Conservation (phyloP, 2,329 filamentous ascomycete genomes). For the Diplodia seriata region DNA sequence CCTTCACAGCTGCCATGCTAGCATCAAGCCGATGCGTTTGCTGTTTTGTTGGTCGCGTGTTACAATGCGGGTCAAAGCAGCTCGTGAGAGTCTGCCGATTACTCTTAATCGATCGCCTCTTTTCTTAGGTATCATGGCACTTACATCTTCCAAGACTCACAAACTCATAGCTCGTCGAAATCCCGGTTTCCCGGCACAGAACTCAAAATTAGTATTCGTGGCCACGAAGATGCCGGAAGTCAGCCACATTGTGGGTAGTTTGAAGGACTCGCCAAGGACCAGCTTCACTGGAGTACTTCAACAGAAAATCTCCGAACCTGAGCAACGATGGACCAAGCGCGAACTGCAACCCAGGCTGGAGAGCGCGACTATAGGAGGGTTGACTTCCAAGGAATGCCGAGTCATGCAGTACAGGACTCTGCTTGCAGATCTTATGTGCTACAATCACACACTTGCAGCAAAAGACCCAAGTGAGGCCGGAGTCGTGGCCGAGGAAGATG, state of each 20-base stretch:
- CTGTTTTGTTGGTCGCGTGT: too few species aligned
- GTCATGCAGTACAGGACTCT: constrained; percentile 4
- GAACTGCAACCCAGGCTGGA: constrained; percentile 5
- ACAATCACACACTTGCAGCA: background rate
- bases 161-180: background rate
- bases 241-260: background rate
- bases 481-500: background rate
- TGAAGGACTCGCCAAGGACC: background rate
- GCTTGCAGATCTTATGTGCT: background rate
- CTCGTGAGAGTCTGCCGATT: too few species aligned
- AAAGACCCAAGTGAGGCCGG: background rate
- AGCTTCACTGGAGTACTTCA: background rate
- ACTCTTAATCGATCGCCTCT: too few species aligned
- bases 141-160: background rate
- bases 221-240: background rate
- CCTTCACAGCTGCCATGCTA: too few species aligned
- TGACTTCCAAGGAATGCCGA: background rate
- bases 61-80: too few species aligned
- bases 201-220: background rate
- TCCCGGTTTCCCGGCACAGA: background rate
- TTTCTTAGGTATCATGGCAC: too few species aligned
- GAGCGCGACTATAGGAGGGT: background rate
- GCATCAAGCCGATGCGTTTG: too few species aligned
- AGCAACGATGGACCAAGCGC: constrained; percentile 4
- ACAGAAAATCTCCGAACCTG: background rate